Evolutionary conservation across 202 grass and related monocot genomes (phyloP).

Genomic region (Carex sylvatica): DNA sequence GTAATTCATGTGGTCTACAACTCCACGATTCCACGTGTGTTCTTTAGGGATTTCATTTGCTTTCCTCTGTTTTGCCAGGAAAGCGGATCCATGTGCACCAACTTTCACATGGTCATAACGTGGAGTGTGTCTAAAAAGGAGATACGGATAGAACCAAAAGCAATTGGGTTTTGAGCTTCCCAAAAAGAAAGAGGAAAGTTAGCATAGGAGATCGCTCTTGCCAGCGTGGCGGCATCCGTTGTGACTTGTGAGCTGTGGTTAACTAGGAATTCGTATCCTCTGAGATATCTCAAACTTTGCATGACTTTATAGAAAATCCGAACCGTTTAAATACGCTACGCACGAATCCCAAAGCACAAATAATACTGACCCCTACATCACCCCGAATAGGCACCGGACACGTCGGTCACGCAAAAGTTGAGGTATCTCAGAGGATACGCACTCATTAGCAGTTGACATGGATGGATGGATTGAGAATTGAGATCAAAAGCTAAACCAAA

Average conservation of each 20-base stretch:
- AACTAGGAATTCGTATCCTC: too few relatives aligned
- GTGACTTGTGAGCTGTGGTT: not conserved
- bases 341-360: too few relatives aligned
- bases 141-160: slow-evolving; percentile 8
- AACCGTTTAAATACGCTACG: too few relatives aligned
- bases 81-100: slow-evolving; percentile 23
- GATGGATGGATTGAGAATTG: not conserved
- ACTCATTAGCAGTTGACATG: not conserved
- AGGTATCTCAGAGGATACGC: too few relatives aligned
- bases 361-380: too few relatives aligned
- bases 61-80: slow-evolving; percentile 18
- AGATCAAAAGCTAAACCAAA: not conserved
- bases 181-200: not conserved
- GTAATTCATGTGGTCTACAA: not conserved
- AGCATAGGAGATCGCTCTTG: not conserved
- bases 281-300: too few relatives aligned
- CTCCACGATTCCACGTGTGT: not conserved
- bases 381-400: too few relatives aligned
- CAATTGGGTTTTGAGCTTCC: not conserved
- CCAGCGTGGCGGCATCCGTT: not conserved
- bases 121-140: slow-evolving; percentile 22
- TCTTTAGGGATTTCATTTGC: not conserved
- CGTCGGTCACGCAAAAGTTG: too few relatives aligned
- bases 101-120: slow-evolving; percentile 29
- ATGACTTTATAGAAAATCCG: too few relatives aligned